These are phyloP conservation scores for Emmonsia crescens DNA, from an alignment of 2,329 filamentous ascomycete species.

Conservation along the genomic window DNA sequence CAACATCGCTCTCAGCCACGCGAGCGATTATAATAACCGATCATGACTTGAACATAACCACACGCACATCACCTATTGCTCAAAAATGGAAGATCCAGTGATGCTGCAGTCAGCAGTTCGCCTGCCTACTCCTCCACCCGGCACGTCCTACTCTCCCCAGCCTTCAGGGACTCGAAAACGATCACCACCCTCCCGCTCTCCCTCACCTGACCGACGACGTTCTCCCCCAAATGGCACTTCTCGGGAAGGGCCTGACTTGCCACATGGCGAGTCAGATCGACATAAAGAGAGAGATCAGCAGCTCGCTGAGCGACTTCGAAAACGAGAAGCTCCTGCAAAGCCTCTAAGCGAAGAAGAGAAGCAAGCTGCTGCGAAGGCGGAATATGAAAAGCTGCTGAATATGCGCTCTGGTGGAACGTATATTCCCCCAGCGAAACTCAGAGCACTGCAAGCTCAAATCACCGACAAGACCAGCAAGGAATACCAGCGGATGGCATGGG, in stretches of 20 bases:
- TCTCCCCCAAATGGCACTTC: conserved; percentile 32
- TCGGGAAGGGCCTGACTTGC: conserved; percentile 29
- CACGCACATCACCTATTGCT: not conserved
- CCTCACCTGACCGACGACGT: conserved; percentile 41
- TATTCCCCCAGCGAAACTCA: conserved; percentile 81
- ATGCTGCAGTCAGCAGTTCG: conserved; percentile 48
- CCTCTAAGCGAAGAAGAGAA: conserved; percentile 67
- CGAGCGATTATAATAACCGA: not conserved
- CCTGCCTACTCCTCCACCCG: conserved; percentile 46
- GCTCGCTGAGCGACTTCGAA: conserved; percentile 42
- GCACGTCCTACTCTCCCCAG: conserved; percentile 37
- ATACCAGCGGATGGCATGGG: conserved; percentile 98
- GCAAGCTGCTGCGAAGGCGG: conserved; percentile 76
- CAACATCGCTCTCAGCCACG: not conserved
- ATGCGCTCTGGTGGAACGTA: conserved; percentile 95
- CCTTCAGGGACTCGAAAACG: conserved; percentile 45
- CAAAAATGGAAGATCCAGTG: conserved; percentile 34
- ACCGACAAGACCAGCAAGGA: conserved; percentile 94
- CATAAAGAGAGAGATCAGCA: conserved; percentile 41
- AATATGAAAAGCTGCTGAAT: conserved; percentile 83
- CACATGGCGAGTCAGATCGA: conserved; percentile 41
- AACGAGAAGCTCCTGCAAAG: conserved; percentile 38
- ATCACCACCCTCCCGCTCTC: conserved; percentile 45
- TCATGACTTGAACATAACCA: not conserved
- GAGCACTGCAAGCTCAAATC: conserved; percentile 89